Conservation (phyloP, 1,139 yeast species). For the Geotrichum citri-aurantii region DNA sequence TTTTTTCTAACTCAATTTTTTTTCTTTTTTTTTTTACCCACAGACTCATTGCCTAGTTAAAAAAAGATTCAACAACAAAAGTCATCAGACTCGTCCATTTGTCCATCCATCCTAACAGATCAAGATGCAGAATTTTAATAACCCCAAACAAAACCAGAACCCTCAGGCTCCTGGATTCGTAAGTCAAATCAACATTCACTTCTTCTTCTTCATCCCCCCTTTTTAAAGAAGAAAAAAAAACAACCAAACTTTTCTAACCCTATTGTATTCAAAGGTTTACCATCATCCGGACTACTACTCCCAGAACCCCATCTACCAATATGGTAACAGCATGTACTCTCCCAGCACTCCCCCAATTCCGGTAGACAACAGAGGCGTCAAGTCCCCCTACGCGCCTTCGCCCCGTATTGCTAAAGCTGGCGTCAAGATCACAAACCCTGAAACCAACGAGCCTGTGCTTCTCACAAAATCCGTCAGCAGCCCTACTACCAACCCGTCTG, state of each 20-base stretch:
- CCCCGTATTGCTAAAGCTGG: conserved; percentile 17
- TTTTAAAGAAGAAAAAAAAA: too few species aligned
- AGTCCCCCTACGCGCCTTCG: conserved; percentile 14
- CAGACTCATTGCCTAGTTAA: not conserved
- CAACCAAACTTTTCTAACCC: not conserved
- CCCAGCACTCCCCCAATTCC: conserved; percentile 12
- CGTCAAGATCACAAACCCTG: conserved; percentile 18
- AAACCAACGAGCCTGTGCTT: conserved; percentile 18
- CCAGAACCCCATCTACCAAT: not conserved
- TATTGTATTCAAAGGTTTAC: not conserved
- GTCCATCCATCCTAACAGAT: not conserved
- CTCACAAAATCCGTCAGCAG: conserved; percentile 14
- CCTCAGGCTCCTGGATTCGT: not conserved
- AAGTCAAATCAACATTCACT: not conserved
- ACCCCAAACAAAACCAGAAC: not conserved
- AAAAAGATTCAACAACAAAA: not conserved
- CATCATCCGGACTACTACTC: not conserved
- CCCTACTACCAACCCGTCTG: conserved; percentile 9
- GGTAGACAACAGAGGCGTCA: conserved; percentile 12
- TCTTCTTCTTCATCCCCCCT: not conserved
- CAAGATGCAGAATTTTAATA: not conserved
- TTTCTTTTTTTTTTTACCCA: not conserved
- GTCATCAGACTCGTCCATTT: not conserved
- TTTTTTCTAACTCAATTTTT: not conserved
- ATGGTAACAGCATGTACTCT: conserved; percentile 9